A percentile compares a stretch with the other conserved stretches of the same genome.
phyloP scores from a whole-genome alignment of 495 filamentous ascomycete genomes.

The Xylaria palmicola region DNA sequence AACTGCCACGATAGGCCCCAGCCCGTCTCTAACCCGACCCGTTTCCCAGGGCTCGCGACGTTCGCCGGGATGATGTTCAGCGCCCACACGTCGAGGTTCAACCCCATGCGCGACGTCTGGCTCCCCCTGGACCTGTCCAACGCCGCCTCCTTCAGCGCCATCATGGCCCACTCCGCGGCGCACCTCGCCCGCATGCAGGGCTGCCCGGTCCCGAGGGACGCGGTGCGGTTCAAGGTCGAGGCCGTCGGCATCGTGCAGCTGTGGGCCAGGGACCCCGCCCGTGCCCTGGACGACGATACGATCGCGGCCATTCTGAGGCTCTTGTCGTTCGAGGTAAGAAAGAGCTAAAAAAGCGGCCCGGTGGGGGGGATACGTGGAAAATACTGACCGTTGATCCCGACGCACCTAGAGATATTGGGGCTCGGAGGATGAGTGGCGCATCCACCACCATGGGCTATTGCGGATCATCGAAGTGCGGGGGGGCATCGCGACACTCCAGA shows the following conservation, averaged over 20 bases:
- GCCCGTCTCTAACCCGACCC: not conserved
- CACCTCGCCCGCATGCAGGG: conserved; percentile 7
- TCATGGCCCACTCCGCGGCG: conserved; percentile 8
- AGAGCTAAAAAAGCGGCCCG: not conserved
- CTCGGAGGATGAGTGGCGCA: conserved; percentile 5
- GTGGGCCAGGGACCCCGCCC: conserved; percentile 1
- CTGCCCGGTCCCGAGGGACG: not conserved
- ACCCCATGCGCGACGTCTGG: conserved; percentile 11
- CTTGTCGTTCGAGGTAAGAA: conserved; percentile 6
- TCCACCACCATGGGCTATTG: conserved; percentile 2
- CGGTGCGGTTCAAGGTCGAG: not conserved
- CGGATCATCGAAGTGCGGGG: conserved; percentile 5
- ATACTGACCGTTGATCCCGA: not conserved
- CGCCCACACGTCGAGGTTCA: not conserved
- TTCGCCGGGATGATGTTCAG: conserved; percentile 9
- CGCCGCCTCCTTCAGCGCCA: conserved; percentile 6
- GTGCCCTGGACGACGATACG: not conserved
- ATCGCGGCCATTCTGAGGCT: conserved; percentile 7
- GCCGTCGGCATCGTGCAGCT: conserved; percentile 5
- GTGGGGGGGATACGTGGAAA: too few species aligned
- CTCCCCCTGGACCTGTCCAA: conserved; percentile 3
- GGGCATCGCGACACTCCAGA: not conserved
- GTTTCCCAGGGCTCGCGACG: not conserved
- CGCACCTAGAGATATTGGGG: conserved; percentile 3
- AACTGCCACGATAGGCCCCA: too few species aligned